Base-by-base conservation (phyloP, 768 basidiomycete species). In the Boletus subparvulus region DNA sequence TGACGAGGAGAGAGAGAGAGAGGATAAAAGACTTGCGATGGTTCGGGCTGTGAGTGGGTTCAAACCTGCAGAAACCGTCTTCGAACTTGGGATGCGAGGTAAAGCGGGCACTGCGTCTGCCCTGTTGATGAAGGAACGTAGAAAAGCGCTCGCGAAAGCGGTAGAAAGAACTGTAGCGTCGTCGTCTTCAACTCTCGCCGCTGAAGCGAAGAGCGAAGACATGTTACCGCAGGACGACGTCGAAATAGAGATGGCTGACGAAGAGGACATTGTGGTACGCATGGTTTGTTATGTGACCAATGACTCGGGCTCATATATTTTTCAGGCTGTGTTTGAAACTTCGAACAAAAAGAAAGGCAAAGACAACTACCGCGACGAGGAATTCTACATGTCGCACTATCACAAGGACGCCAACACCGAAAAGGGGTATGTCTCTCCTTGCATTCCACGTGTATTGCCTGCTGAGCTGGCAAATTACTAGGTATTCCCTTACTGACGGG, bases 351-450 rank as follows among this genome's bases (percentile, higher is more conserved):
- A 76, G 48, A 63, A 61, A 11, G 67, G 60, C 8, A 77, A 78
- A 56, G 77, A 77, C 16, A 75, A 73, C 41, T 94, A 79, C 73
- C 83, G 84, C 11, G 95, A 98, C 63, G 80, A 85, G 3, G 87
- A 91, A 37, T 96, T 92, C 66, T 98, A 94, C 73, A 86, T 98
- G 83, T 89, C 91, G 3, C 86, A 98, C 76, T 86, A 87, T 65
- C 93, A 95, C 70, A 91, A 90, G 65, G 92, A 88, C 58, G 87
- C 90, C 36, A 77, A 80, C 50, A 87, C 92, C 1, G 95, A 98
- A 68, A 92, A 92, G 74, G 95, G 95, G 94, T 94, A 69, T 54
- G 80, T 73, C 43, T 73, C 43, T 48, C n/a, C 6, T 32, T 49
- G 28, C n/a, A 39, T 37, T 40, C 16, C 40, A 19, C 33, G 24